A percentile compares a stretch with the other conserved stretches of the same genome.
phyloP scores from a whole-genome alignment of 2,329 filamentous ascomycete genomes.

The Stemphylium vesicarium region DNA sequence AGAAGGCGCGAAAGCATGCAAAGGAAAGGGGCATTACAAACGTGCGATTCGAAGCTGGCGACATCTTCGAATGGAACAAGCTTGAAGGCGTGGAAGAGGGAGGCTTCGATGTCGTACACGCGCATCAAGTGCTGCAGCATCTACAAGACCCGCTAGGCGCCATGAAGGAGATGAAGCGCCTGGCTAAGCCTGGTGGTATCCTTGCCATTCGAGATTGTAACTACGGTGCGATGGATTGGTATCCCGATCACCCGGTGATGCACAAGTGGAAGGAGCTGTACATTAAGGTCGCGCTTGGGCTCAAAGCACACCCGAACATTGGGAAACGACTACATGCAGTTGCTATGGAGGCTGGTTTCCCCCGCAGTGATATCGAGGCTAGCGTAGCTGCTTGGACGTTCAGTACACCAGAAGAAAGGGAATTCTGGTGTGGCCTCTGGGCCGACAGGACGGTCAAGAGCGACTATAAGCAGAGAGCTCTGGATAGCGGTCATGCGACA shows the following conservation, averaged over 20 bases:
- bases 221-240: conserved; percentile 47
- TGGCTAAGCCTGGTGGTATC: conserved; percentile 61
- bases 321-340: conserved; percentile 46
- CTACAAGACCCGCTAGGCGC: conserved; percentile 58
- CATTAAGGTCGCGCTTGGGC: conserved; percentile 37
- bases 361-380: conserved; percentile 47
- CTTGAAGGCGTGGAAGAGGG: conserved; percentile 48
- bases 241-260: conserved; percentile 46
- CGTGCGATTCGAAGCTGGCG: conserved; percentile 49
- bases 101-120: conserved; percentile 65
- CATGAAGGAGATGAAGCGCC: conserved; percentile 61
- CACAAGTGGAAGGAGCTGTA: conserved; percentile 46
- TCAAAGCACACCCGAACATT: conserved; percentile 45
- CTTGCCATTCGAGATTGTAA: conserved; percentile 54
- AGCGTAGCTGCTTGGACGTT: conserved; percentile 53
- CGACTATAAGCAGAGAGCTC: conserved; percentile 44
- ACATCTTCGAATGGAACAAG: conserved; percentile 53
- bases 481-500: conserved; percentile 48
- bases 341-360: conserved; percentile 50
- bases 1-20: conserved; percentile 49
- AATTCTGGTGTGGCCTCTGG: conserved; percentile 51
- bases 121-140: conserved; percentile 65
- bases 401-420: conserved; percentile 46
- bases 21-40: conserved; percentile 46
- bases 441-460: conserved; percentile 46